Evolutionary conservation across 306 rosid species (phyloP), one percentile per base, ranked within the genome.

Genomic region (Nissolia schottii): DNA sequence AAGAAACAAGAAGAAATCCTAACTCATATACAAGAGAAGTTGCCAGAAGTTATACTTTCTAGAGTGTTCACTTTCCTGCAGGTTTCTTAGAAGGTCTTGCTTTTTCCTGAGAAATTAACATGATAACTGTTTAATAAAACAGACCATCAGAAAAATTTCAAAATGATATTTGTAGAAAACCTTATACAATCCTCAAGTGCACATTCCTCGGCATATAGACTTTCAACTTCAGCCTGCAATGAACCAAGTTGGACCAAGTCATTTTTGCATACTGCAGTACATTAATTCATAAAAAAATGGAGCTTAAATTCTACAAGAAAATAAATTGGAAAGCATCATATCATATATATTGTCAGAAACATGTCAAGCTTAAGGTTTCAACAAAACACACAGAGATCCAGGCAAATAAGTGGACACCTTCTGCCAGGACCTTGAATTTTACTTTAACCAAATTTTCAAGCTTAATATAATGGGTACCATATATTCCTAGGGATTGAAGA

Each of bases 171-270:
- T 32, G 66, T 29, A 63, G 48, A 77, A 56, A 67, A 93, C 98
- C 93, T 82, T 87, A 93, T 88, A 19, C 69, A 71, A 40, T 85
- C 89, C 29, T 90, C 95, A 59, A 93, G 85, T 72, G 64, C 76
- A 70, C 46, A 75, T 73, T 93, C 98, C 58, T 84, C 82, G 14
- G 75, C 87, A 76, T 59, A 77, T 61, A 88, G 77, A 70, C 76
- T 81, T 65, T 66, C 86, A 81, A 87, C 88, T 76, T 88, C 98
- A 77, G 79, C 88, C 98, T 92, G 91, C 45, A 80, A 83, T 19
- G 66, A 80, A 60, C 24, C 77, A 66, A 80, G 80, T 64, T 65
- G 40, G 50, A 75, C 59, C 19, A 61, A 75, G 71, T 60, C 22
- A 57, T 54, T 76, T 48, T 76, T 48, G 58, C 14, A 28, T 27